Evolutionary conservation across 371 early-diverging fungal genomes (phyloP), one percentile per base, ranked within the genome.

Genomic region (Coemansia sp.): DNA sequence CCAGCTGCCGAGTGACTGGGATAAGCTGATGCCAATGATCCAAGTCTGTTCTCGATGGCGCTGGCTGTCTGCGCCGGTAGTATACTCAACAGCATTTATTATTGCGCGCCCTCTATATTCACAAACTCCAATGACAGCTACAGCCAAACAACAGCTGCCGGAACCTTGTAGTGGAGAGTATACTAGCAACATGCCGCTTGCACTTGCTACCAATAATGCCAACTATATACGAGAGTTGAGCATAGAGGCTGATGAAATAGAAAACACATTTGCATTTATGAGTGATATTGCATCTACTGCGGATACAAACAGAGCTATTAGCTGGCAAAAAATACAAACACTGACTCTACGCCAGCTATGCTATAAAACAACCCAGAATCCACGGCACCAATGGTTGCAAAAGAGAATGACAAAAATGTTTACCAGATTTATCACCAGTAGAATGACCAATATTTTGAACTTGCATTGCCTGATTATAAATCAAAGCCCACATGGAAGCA

Each of bases 11-110:
- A 39, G 29, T 2, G 62, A 62, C 24, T 62, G 62, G 62, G 8
- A 9, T 2, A 9, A 13, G 6, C 53, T 62, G n/a, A 24, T 62
- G 1, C 53, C 53, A 7, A 5, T 52, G 4, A 23, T 62, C n/a
- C 4, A 53, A 11, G 62, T 62, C 4, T 62, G 52, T 40, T 24
- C 40, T 13, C 36, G 40, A 13, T 62, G 62, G 62, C 51, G 62
- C 6, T 49, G 28, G 17, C 13, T 62, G 40, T 28, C 32, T 32
- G 23, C 17, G 24, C 52, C 40, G 4, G 26, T 39, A 17, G 62
- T 52, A 12, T 62, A 62, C 17, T 62, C 62, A 2, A 6, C 32
- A 2, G 62, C 39, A 0, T 52, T 62, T 62, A 21, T 52, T 2
- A 52, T 52, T 23, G 39, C 49, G 13, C 49, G 17, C 32, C 51